Evolutionary conservation across 495 filamentous ascomycete species (phyloP).

Genomic region (Tuber umbilicatum): DNA sequence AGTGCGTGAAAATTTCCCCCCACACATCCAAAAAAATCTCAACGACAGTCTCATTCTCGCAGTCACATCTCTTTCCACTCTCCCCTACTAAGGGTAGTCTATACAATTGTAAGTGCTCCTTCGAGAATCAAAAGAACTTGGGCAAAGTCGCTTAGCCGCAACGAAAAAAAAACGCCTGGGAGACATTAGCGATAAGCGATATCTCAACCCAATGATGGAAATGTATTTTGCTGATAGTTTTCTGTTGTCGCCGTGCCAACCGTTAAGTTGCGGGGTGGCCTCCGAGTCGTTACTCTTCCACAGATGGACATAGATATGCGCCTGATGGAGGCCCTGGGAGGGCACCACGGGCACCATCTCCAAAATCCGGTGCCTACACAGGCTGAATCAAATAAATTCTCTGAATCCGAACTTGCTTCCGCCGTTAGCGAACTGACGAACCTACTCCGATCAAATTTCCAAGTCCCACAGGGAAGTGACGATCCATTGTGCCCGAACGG

Average conservation of each 20-base stretch:
- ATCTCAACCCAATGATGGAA: background rate
- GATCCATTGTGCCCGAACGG: background rate
- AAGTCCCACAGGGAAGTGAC: background rate
- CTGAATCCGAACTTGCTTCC: background rate
- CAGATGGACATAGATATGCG: conserved; percentile 1
- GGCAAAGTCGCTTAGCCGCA: background rate
- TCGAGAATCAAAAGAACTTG: conserved; percentile 4
- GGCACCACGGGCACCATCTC: background rate
- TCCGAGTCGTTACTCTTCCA: background rate
- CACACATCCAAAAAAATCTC: conserved; percentile 27
- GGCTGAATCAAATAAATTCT: background rate
- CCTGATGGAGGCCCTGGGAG: background rate
- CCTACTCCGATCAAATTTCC: background rate
- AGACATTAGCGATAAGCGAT: background rate
- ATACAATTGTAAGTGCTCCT: conserved; percentile 29
- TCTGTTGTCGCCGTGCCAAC: background rate
- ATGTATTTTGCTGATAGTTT: conserved; percentile 1
- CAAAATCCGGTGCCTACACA: background rate
- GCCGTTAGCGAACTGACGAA: background rate
- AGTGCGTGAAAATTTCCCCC: conserved; percentile 28
- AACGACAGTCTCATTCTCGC: conserved; percentile 38
- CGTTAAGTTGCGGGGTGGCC: background rate
- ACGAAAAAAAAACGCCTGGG: background rate
- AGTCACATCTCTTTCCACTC: conserved; percentile 32
- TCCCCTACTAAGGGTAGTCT: conserved; percentile 25